phyloP scores from a whole-genome alignment of 2,329 filamentous ascomycete genomes.

The Arthrobotrys conoides region DNA sequence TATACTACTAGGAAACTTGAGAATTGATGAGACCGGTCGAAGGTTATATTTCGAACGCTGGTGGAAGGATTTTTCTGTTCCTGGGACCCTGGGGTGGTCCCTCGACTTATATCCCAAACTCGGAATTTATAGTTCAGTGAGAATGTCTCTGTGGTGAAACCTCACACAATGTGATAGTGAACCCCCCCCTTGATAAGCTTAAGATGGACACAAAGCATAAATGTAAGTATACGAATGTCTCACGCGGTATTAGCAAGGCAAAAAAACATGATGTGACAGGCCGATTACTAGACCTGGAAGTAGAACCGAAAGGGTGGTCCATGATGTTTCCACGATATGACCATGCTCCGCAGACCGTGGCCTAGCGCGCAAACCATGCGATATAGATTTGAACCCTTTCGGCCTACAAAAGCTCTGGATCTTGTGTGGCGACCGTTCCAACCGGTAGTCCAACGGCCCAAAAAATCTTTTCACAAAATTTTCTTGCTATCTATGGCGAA shows the following conservation, averaged over 20 bases:
- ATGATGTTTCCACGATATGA: conserved; percentile 18
- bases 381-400: conserved; percentile 39
- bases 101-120: conserved; percentile 58
- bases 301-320: conserved; percentile 31
- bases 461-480: no score
- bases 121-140: conserved; percentile 46
- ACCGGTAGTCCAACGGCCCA: background rate
- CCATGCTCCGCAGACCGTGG: conserved; percentile 23
- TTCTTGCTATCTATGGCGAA: no score
- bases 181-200: conserved; percentile 36
- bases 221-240: conserved; percentile 16
- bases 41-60: conserved; percentile 19
- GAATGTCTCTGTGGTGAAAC: conserved; percentile 51
- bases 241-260: conserved; percentile 26
- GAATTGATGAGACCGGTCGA: conserved; percentile 6
- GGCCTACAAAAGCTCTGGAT: conserved; percentile 12
- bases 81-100: conserved; percentile 28
- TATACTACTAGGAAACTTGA: conserved; percentile 1
- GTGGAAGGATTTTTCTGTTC: conserved; percentile 16
- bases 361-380: conserved; percentile 29
- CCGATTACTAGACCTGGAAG: conserved; percentile 49
- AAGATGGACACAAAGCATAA: conserved; percentile 36
- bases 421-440: conserved; percentile 1
- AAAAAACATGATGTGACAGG: conserved; percentile 51
- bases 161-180: conserved; percentile 15